Evolutionary conservation across 495 filamentous ascomycete species (phyloP).

Genomic region (Neurospora africana): DNA sequence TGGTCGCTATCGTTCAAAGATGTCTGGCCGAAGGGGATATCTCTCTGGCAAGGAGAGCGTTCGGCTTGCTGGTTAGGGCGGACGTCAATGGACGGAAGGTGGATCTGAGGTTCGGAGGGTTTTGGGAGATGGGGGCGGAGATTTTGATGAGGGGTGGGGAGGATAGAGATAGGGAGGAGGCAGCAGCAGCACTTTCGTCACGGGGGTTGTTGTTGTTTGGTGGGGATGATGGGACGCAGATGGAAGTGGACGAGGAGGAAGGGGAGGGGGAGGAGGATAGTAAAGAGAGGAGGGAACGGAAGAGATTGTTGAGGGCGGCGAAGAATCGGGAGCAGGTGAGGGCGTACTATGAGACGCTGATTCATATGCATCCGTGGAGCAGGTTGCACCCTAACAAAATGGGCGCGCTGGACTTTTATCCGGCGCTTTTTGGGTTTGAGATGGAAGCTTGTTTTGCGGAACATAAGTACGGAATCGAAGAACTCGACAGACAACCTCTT

Average conservation of each 20-base stretch:
- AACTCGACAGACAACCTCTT: neutral
- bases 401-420: slow-evolving; percentile 30
- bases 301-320: neutral
- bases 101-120: slow-evolving; percentile 26
- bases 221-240: neutral
- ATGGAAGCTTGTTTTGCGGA: slow-evolving; percentile 26
- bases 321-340: slow-evolving; percentile 17
- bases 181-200: too few species aligned
- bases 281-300: neutral
- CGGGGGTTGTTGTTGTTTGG: too few species aligned
- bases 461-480: slow-evolving; percentile 1
- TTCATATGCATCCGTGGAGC: slow-evolving; percentile 30
- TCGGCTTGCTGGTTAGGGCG: slow-evolving; percentile 26
- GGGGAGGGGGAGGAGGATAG: slow-evolving; percentile 3
- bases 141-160: slow-evolving; percentile 33
- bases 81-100: slow-evolving; percentile 17
- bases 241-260: slow-evolving; percentile 4
- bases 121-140: slow-evolving; percentile 35
- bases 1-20: slow-evolving; percentile 25
- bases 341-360: slow-evolving; percentile 27
- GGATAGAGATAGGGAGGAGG: too few species aligned
- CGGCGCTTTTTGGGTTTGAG: slow-evolving; percentile 30
- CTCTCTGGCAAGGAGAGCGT: slow-evolving; percentile 25
- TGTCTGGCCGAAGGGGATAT: slow-evolving; percentile 31
- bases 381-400: slow-evolving; percentile 14